Conservation (phyloP, 768 basidiomycete genomes). For the Piloderma croceum region DNA sequence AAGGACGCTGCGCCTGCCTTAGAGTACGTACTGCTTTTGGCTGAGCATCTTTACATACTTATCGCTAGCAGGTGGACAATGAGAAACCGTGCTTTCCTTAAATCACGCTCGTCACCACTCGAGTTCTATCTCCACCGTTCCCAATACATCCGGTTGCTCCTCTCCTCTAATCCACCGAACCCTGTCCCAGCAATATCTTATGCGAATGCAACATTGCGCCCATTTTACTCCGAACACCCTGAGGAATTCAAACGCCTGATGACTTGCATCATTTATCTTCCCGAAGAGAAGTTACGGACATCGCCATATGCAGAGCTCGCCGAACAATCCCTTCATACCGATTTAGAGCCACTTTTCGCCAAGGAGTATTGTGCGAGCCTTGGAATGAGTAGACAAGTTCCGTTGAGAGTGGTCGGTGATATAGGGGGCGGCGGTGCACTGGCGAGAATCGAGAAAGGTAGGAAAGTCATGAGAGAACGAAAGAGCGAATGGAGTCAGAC, state of each 20-base stretch:
- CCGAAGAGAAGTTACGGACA: constrained; percentile 52
- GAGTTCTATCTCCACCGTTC: constrained; percentile 90
- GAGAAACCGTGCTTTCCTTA: constrained; percentile 60
- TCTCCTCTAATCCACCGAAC: constrained; percentile 55
- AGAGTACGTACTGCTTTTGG: constrained; percentile 42
- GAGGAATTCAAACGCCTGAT: constrained; percentile 66
- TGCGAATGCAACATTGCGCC: constrained; percentile 57
- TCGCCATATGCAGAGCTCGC: constrained; percentile 78
- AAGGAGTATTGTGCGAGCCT: constrained; percentile 85
- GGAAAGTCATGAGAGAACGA: constrained; percentile 87
- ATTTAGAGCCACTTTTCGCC: constrained; percentile 78
- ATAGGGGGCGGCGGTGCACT: constrained; percentile 91
- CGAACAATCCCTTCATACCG: constrained; percentile 63
- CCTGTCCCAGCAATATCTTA: constrained; percentile 64
- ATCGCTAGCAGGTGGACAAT: constrained; percentile 65
- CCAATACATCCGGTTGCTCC: constrained; percentile 76
- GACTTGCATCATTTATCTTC: constrained; percentile 65
- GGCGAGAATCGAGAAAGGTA: constrained; percentile 88
- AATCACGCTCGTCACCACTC: constrained; percentile 66
- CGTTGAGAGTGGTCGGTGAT: constrained; percentile 84
- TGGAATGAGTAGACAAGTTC: constrained; percentile 85
- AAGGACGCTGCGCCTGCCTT: constrained; percentile 74
- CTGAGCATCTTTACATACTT: background rate
- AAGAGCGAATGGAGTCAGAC: constrained; percentile 90
- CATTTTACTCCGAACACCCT: constrained; percentile 58